Conservation (phyloP, 73 alveolate genomes). For the Stentor coeruleus region DNA sequence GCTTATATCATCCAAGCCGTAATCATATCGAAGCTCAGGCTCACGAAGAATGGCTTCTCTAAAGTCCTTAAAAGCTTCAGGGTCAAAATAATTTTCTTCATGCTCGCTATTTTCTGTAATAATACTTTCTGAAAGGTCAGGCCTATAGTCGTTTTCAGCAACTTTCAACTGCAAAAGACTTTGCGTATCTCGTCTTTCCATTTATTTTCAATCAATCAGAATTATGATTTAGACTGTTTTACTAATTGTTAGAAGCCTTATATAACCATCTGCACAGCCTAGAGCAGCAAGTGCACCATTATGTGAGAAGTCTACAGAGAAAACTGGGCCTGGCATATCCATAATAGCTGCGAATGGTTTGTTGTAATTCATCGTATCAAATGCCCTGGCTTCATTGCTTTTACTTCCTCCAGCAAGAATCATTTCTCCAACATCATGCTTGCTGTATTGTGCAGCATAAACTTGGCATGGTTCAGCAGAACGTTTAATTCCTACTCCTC, state of each 20-base stretch:
- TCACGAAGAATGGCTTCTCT: neutral
- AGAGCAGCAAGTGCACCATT: constrained; percentile 74
- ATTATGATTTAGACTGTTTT: constrained; percentile 29
- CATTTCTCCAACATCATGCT: constrained; percentile 58
- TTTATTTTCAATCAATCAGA: too few species aligned
- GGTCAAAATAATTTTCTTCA: neutral
- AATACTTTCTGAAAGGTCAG: neutral
- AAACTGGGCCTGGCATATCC: constrained; percentile 66
- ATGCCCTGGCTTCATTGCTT: constrained; percentile 67
- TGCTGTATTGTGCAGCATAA: constrained; percentile 71
- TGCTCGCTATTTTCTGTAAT: neutral
- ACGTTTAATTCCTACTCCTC: constrained; percentile 44
- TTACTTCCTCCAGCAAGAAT: constrained; percentile 85
- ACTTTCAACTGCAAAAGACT: neutral
- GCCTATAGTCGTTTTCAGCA: neutral
- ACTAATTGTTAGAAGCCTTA: constrained; percentile 66
- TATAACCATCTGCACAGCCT: constrained; percentile 88
- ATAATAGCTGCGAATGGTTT: constrained; percentile 70
- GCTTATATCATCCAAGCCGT: neutral
- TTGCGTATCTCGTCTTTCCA: constrained; percentile 2
- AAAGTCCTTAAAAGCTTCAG: neutral
- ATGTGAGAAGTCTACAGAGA: constrained; percentile 75
- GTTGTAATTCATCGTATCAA: constrained; percentile 62
- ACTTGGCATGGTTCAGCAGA: constrained; percentile 66
- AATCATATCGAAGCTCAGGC: constrained; percentile 5